A percentile compares a stretch with the other conserved stretches of the same genome.
Evolutionary conservation across 352 stramenopile species (phyloP).

Genomic region (Phytophthora tubulina): DNA sequence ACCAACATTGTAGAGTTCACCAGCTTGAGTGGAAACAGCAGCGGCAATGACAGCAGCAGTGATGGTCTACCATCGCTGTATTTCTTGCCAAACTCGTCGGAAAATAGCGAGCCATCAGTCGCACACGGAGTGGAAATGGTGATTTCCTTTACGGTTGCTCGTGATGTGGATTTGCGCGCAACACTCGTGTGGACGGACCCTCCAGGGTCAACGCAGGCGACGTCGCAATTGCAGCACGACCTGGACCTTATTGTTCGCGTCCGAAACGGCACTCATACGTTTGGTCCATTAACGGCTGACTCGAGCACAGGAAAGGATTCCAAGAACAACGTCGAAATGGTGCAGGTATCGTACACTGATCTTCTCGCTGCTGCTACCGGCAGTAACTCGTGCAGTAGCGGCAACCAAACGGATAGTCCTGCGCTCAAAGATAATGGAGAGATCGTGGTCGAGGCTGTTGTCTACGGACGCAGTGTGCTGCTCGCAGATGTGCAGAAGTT

Average conservation of each 20-base stretch:
- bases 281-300: slow-evolving; percentile 68
- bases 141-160: slow-evolving; percentile 78
- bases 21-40: slow-evolving; percentile 19
- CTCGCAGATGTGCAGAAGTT: slow-evolving; percentile 68
- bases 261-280: slow-evolving; percentile 60
- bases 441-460: slow-evolving; percentile 77
- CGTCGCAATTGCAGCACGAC: slow-evolving; percentile 80
- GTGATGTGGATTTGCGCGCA: slow-evolving; percentile 69
- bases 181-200: slow-evolving; percentile 87
- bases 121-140: slow-evolving; percentile 63
- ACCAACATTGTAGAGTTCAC: slow-evolving; percentile 78
- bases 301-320: slow-evolving; percentile 63
- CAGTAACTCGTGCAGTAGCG: slow-evolving; percentile 30
- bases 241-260: slow-evolving; percentile 78
- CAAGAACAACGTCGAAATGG: slow-evolving; percentile 90
- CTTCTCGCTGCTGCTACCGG: slow-evolving; percentile 53
- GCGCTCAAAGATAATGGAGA: slow-evolving; percentile 56
- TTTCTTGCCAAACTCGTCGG: slow-evolving; percentile 80
- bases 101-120: slow-evolving; percentile 66
- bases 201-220: slow-evolving; percentile 66
- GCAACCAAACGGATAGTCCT: slow-evolving; percentile 30
- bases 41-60: slow-evolving; percentile 19
- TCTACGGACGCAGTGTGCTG: slow-evolving; percentile 75
- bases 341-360: slow-evolving; percentile 75
- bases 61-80: slow-evolving; percentile 51